These are phyloP conservation scores for Chaetomiaceae sp. DNA, from an alignment of 2,329 filamentous ascomycete species.

Conservation along the genomic window DNA sequence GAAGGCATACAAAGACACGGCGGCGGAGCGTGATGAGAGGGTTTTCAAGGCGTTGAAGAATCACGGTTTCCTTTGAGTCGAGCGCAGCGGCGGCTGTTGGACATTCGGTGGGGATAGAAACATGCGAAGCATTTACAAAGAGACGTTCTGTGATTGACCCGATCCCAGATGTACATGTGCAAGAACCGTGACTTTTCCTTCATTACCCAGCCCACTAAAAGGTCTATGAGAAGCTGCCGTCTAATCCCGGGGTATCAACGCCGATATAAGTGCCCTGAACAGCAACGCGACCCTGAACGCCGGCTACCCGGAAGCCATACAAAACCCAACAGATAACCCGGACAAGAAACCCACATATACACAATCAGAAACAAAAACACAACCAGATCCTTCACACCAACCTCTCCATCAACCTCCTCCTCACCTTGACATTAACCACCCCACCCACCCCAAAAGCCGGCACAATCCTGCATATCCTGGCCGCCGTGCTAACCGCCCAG, in stretches of 20 bases:
- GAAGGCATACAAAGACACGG: slow-evolving; percentile 29
- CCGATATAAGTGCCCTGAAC: not conserved
- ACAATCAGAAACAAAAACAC: not conserved
- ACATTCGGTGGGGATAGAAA: not conserved
- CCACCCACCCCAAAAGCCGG: slow-evolving; percentile 87
- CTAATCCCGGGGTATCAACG: slow-evolving; percentile 11
- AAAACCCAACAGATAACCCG: not conserved
- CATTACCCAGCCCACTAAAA: not conserved
- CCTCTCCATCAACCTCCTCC: slow-evolving; percentile 61
- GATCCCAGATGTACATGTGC: no score
- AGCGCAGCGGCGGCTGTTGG: not conserved
- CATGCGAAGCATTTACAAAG: no score
- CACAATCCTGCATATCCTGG: slow-evolving; percentile 78
- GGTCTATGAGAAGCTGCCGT: slow-evolving; percentile 6
- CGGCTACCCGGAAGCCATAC: not conserved
- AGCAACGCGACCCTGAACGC: not conserved
- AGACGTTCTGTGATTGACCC: no score
- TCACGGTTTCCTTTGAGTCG: slow-evolving; percentile 35
- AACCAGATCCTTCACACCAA: slow-evolving; percentile 36
- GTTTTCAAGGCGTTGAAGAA: slow-evolving; percentile 42
- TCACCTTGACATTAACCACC: slow-evolving; percentile 73
- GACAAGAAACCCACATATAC: not conserved
- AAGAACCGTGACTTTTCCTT: not conserved
- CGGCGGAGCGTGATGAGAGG: slow-evolving; percentile 37
- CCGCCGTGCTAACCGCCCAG: slow-evolving; percentile 68